phyloP scores from a whole-genome alignment of 225 moss, liverwort and hornwort species.

The Polytrichum formosum region DNA sequence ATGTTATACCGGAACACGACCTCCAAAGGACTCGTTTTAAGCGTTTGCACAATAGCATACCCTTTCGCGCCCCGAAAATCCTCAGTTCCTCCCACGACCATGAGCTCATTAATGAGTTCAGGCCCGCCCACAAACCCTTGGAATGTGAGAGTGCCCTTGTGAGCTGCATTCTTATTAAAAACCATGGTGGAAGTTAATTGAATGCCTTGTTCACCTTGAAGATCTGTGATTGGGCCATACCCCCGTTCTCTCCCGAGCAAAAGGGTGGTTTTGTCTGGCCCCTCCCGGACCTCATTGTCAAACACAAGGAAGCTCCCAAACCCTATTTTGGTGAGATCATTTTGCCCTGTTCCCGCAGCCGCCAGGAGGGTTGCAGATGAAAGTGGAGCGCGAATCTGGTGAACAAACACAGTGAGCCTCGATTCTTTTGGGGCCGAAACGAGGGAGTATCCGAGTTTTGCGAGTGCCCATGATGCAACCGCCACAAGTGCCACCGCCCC shows the following conservation, averaged over 20 bases:
- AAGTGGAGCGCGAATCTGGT: slow-evolving; percentile 43
- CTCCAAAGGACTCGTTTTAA: slow-evolving; percentile 24
- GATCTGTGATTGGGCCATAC: slow-evolving; percentile 48
- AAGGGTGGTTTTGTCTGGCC: slow-evolving; percentile 31
- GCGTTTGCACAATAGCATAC: slow-evolving; percentile 39
- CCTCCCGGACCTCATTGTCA: slow-evolving; percentile 53
- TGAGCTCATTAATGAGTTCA: slow-evolving; percentile 23
- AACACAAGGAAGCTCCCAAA: slow-evolving; percentile 62
- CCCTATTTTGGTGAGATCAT: slow-evolving; percentile 47
- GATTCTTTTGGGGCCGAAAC: slow-evolving; percentile 45
- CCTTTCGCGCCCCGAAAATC: slow-evolving; percentile 54
- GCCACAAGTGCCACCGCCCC: slow-evolving; percentile 59
- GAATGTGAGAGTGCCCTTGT: slow-evolving; percentile 36
- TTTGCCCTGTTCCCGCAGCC: slow-evolving; percentile 51
- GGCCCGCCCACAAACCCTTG: slow-evolving; percentile 52
- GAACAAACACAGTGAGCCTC: slow-evolving; percentile 36
- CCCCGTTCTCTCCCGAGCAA: slow-evolving; percentile 45
- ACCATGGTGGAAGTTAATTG: slow-evolving; percentile 37
- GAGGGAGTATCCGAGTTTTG: slow-evolving; percentile 54
- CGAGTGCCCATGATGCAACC: slow-evolving; percentile 49
- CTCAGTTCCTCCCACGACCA: slow-evolving; percentile 44
- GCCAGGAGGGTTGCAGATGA: slow-evolving; percentile 35
- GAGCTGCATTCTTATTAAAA: slow-evolving; percentile 37
- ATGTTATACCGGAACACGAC: slow-evolving; percentile 48
- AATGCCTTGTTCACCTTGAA: slow-evolving; percentile 52